Evolutionary conservation across 352 stramenopile genomes (phyloP).

Genomic region (Phytophthora capsici): DNA sequence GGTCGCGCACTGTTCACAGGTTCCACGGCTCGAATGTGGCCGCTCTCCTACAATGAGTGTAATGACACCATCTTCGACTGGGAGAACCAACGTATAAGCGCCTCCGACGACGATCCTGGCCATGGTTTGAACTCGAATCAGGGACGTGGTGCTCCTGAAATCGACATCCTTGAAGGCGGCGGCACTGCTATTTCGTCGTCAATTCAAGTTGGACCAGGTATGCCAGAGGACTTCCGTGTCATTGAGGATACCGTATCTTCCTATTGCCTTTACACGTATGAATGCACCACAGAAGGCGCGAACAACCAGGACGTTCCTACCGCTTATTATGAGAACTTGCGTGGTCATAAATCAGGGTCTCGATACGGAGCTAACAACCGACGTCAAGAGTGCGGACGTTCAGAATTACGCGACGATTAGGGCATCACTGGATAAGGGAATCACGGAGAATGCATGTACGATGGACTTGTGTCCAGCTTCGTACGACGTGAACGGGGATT

Average conservation of each 20-base stretch:
- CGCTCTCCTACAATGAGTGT: slow-evolving; percentile 95
- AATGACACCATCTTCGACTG: slow-evolving; percentile 69
- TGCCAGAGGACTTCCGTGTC: slow-evolving; percentile 58
- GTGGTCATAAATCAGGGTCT: slow-evolving; percentile 60
- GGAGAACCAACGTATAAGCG: slow-evolving; percentile 82
- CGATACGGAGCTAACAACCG: slow-evolving; percentile 66
- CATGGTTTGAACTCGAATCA: slow-evolving; percentile 89
- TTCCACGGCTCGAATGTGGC: slow-evolving; percentile 95
- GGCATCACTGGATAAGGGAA: slow-evolving; percentile 39
- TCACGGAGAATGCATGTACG: slow-evolving; percentile 60
- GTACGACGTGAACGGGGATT: slow-evolving; percentile 59
- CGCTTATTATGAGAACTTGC: slow-evolving; percentile 41
- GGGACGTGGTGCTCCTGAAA: slow-evolving; percentile 94
- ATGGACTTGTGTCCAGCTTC: slow-evolving; percentile 50
- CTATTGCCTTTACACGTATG: slow-evolving; percentile 49
- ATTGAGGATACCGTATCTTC: slow-evolving; percentile 25
- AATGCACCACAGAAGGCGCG: slow-evolving; percentile 50
- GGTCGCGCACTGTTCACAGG: slow-evolving; percentile 95
- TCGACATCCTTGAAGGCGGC: slow-evolving; percentile 94
- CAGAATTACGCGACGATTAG: slow-evolving; percentile 51
- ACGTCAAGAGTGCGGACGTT: slow-evolving; percentile 13
- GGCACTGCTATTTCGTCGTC: slow-evolving; percentile 90
- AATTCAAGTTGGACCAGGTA: slow-evolving; percentile 87
- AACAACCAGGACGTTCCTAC: slow-evolving; percentile 54
- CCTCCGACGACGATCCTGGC: slow-evolving; percentile 92